Conservation (phyloP, 108 stramenopile species). For the Aureococcus anophagefferens region DNA sequence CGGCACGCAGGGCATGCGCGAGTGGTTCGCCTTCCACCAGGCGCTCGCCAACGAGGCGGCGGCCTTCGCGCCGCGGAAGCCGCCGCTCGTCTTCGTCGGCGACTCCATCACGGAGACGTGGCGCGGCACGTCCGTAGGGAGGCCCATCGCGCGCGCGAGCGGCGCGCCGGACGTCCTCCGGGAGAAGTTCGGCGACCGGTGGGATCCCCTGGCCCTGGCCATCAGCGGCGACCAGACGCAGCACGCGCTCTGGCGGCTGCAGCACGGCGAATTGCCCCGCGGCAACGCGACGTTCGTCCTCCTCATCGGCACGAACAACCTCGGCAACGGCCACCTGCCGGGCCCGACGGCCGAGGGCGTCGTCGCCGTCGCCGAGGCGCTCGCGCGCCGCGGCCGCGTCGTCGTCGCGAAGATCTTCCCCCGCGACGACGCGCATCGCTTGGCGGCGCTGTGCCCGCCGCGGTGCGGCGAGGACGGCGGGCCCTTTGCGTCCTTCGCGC, state of each 20-base stretch:
- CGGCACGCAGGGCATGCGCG: slow-evolving; percentile 17
- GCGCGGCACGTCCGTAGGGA: slow-evolving; percentile 17
- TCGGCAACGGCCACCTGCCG: slow-evolving; percentile 30
- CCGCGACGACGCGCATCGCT: slow-evolving; percentile 21
- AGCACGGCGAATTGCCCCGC: slow-evolving; percentile 21
- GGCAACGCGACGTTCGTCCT: slow-evolving; percentile 22
- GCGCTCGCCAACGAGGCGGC: slow-evolving; percentile 12
- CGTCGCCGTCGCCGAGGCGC: slow-evolving; percentile 22
- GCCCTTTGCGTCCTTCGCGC: slow-evolving; percentile 30
- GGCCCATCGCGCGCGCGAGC: slow-evolving; percentile 22
- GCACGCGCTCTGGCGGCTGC: slow-evolving; percentile 26
- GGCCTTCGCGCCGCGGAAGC: slow-evolving; percentile 7
- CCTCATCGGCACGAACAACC: slow-evolving; percentile 48
- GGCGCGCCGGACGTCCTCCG: slow-evolving; percentile 13
- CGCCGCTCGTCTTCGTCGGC: slow-evolving; percentile 9
- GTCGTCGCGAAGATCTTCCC: slow-evolving; percentile 26
- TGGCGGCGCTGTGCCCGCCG: slow-evolving; percentile 30
- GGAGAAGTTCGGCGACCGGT: slow-evolving; percentile 5
- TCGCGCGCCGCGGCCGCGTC: slow-evolving; percentile 15
- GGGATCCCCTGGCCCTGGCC: slow-evolving; percentile 6
- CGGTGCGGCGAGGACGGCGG: slow-evolving; percentile 20
- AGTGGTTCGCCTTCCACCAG: slow-evolving; percentile 25
- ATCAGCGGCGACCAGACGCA: slow-evolving; percentile 26
- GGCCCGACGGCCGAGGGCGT: slow-evolving; percentile 24
- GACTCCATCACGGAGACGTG: slow-evolving; percentile 33